These are phyloP conservation scores for Myrmaecium sp. DNA, from an alignment of 2,329 filamentous ascomycete genomes.

Conservation along the genomic window DNA sequence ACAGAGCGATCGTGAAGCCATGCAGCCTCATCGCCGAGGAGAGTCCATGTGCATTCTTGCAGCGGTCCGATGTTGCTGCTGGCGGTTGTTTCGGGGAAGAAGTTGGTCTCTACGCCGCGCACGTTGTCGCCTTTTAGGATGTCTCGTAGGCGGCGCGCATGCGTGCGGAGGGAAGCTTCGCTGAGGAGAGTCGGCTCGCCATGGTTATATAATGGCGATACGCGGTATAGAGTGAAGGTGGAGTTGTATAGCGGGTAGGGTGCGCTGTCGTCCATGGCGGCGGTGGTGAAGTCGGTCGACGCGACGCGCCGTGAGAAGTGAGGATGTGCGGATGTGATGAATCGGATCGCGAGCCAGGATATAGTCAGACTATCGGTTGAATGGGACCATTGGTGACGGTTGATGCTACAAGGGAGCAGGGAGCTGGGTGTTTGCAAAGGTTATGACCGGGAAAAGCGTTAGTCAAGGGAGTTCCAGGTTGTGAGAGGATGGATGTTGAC, in stretches of 20 bases:
- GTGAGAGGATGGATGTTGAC: too few relatives aligned
- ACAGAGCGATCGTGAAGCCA: constrained; percentile 20
- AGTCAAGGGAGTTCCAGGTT: too few relatives aligned
- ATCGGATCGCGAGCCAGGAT: too few relatives aligned
- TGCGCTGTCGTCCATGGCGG: too few relatives aligned
- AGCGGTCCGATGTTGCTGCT: constrained; percentile 30
- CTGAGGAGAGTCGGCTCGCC: constrained; percentile 19
- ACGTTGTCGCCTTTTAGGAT: constrained; percentile 32
- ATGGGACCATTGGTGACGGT: too few relatives aligned
- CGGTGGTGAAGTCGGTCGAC: too few relatives aligned
- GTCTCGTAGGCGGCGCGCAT: constrained; percentile 31
- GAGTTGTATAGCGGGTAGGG: constrained; percentile 34
- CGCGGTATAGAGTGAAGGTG: constrained; percentile 36
- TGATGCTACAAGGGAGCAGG: too few relatives aligned
- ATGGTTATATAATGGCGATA: constrained; percentile 38
- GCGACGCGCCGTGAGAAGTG: too few relatives aligned
- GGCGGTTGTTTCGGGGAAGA: constrained; percentile 19
- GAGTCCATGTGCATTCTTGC: constrained; percentile 28
- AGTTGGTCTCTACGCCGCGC: constrained; percentile 27
- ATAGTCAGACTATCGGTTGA: too few relatives aligned
- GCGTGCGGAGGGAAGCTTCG: constrained; percentile 23
- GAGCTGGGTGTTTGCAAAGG: too few relatives aligned
- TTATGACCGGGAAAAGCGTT: too few relatives aligned
- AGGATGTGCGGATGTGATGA: too few relatives aligned
- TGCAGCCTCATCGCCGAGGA: constrained; percentile 23